Percentiles rank a stretch among this genome's conserved stretches.
phyloP scores from a whole-genome alignment of 345 rosid species.

The Noccaea caerulescens region DNA sequence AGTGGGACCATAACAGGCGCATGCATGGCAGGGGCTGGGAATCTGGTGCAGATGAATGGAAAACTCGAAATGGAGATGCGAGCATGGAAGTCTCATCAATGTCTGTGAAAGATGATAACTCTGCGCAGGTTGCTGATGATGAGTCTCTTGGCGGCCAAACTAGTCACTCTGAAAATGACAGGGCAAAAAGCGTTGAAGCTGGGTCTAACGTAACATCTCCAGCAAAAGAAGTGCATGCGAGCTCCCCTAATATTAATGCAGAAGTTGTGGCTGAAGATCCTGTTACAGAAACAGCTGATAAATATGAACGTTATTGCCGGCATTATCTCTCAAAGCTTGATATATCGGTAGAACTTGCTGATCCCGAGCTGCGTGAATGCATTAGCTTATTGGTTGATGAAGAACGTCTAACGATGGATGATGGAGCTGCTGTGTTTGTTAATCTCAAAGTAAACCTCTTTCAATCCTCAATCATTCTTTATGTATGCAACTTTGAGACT shows the following conservation, averaged over 20 bases:
- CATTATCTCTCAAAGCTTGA: constrained; percentile 87
- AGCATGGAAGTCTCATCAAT: constrained; percentile 57
- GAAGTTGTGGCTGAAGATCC: constrained; percentile 51
- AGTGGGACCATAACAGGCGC: constrained; percentile 88
- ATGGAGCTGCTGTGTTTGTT: constrained; percentile 52
- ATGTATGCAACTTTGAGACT: not conserved
- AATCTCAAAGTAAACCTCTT: constrained; percentile 62
- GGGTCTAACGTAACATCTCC: constrained; percentile 51
- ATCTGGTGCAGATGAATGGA: constrained; percentile 71
- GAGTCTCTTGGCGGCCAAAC: constrained; percentile 55
- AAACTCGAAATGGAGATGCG: constrained; percentile 72
- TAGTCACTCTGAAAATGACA: constrained; percentile 51
- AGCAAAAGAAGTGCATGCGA: constrained; percentile 50
- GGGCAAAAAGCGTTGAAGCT: constrained; percentile 57
- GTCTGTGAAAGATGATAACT: constrained; percentile 63
- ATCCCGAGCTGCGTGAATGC: constrained; percentile 62
- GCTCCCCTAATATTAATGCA: constrained; percentile 41
- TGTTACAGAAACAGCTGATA: constrained; percentile 43
- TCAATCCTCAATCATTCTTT: not conserved
- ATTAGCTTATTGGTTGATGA: constrained; percentile 50
- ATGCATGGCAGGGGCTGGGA: constrained; percentile 84
- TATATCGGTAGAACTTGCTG: constrained; percentile 75
- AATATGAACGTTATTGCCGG: constrained; percentile 36
- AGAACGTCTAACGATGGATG: constrained; percentile 48
- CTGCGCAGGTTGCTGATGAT: constrained; percentile 55